Base-by-base conservation (phyloP, 805 yeast genomes). In the Pichia nakasei region DNA sequence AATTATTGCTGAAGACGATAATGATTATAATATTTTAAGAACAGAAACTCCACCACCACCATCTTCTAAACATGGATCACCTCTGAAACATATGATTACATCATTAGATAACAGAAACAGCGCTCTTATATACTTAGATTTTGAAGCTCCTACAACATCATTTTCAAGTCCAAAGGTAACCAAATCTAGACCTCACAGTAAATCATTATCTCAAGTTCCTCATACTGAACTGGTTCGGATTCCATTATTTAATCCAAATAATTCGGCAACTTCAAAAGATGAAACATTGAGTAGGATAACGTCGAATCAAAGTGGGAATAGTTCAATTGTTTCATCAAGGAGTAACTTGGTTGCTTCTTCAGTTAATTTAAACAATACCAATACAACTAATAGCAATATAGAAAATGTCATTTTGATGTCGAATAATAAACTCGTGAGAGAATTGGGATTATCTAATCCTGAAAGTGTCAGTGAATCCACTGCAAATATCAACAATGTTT, bases 181-280 rank as follows among this genome's bases (percentile, higher is more conserved):
- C 13, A 35, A 20, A 15, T 32, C 61, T 8, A 55, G 61, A 47
- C 57, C 61, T 48, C 72, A 62, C 58, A 64, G 65, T 38, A 61
- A 68, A 42, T 69, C 76, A 0, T 51, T 72, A 35, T 68, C 76
- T 8, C 72, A 72, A 24, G 67, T 69, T n/a, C 72, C 67, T 44
- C 63, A 67, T 27, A 69, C 66, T 6, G 70, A 67, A 50, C 58
- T 62, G 35, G 57, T 67, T 31, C 58, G 67, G 39, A 66, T 63
- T 41, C 9, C 20, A 47, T 29, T 46, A 46, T 29, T n/a, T 17
- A 32, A 32, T 9, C 4, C 19, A 9, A 7, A 9, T 32, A 18
- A 9, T 17, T 17, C 9, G 9, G 7, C 3, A 8, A 17, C 7
- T 17, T 9, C 19, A 3, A 51, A 54, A 13, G 61, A 58, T 43